Conservation (phyloP, 2,329 filamentous ascomycete species). For the Penicillium griseofulvum region DNA sequence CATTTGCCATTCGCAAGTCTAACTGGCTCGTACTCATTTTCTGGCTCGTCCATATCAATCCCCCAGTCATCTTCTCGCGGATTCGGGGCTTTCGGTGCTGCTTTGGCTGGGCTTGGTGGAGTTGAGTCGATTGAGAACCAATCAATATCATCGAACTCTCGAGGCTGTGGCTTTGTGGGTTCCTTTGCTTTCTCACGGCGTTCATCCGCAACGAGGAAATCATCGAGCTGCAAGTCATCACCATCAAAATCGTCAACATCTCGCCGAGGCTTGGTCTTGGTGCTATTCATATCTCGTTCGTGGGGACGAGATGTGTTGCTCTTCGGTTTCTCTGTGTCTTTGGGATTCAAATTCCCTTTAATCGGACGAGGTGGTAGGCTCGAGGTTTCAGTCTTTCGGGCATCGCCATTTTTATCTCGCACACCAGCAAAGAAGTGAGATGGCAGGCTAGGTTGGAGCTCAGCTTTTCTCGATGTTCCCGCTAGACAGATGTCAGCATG, state of each 20-base stretch:
- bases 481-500: conserved; percentile 40
- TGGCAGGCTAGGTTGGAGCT: conserved; percentile 52
- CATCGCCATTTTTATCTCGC: background rate
- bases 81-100: background rate
- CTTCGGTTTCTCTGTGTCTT: conserved; percentile 17
- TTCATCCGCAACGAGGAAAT: conserved; percentile 44
- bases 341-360: conserved; percentile 1
- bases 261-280: conserved; percentile 6
- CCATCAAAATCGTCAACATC: conserved; percentile 53
- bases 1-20: conserved; percentile 68
- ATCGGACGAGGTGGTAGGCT: background rate
- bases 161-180: background rate
- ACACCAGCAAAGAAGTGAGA: conserved; percentile 42
- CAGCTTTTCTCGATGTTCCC: conserved; percentile 56
- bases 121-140: conserved; percentile 22
- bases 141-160: conserved; percentile 17
- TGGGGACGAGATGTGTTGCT: conserved; percentile 15
- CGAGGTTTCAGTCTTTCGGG: background rate
- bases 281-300: conserved; percentile 20
- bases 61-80: conserved; percentile 6
- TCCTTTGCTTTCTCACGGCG: background rate
- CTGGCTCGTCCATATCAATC: conserved; percentile 8
- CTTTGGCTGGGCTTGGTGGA: conserved; percentile 4
- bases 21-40: conserved; percentile 40
- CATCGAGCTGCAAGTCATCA: conserved; percentile 52